Conservation (phyloP, 306 rosid species). For the Chamaecrista fasciculata region DNA sequence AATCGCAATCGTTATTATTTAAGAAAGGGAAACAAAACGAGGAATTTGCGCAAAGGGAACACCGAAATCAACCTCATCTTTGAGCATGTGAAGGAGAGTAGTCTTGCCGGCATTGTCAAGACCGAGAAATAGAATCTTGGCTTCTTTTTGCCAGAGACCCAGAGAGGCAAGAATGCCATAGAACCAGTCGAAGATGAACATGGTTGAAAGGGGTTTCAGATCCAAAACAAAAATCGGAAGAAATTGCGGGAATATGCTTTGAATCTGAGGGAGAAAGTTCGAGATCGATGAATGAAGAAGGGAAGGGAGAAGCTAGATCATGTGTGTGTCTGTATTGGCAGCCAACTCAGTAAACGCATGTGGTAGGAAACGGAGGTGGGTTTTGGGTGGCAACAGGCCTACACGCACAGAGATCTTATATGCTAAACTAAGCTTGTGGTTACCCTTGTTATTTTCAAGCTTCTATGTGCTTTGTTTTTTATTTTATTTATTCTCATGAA, state of each 20-base stretch:
- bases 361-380: conserved; percentile 5
- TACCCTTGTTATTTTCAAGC: background rate
- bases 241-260: background rate
- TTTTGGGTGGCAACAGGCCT: background rate
- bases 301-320: conserved; percentile 21
- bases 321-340: conserved; percentile 17
- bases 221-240: conserved; percentile 27
- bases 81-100: conserved; percentile 87
- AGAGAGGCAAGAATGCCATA: conserved; percentile 80
- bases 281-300: conserved; percentile 29
- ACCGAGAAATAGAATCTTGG: conserved; percentile 79
- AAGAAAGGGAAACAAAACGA: background rate
- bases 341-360: conserved; percentile 27
- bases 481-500: too few species aligned
- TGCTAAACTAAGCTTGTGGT: background rate
- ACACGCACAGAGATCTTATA: background rate
- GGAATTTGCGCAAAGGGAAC: background rate
- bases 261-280: conserved; percentile 16
- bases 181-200: conserved; percentile 85
- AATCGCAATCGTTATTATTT: background rate
- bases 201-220: conserved; percentile 19
- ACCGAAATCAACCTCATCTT: conserved; percentile 56
- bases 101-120: conserved; percentile 92
- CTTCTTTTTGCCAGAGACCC: conserved; percentile 86
- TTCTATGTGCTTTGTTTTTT: too few species aligned